phyloP scores from a whole-genome alignment of 1,284 basidiomycete species.

The Fomitopsis palustris region DNA sequence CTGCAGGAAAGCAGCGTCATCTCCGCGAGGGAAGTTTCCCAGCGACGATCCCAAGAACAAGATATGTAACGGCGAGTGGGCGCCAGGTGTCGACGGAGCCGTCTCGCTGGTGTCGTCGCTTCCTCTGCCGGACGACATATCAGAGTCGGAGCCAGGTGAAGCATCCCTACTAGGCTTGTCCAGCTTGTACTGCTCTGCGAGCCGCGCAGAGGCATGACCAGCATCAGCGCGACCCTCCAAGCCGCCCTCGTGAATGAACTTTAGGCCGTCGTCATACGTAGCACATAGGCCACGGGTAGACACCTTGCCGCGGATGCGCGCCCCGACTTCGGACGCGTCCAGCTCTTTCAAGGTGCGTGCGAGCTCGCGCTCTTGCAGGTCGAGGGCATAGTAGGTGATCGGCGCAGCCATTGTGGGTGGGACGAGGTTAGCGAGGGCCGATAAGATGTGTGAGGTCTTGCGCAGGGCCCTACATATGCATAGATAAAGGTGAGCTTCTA shows the following conservation, averaged over 20 bases:
- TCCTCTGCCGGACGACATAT: slow-evolving; percentile 21
- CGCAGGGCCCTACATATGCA: slow-evolving; percentile 62
- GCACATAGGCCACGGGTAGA: slow-evolving; percentile 83
- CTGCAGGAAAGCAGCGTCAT: slow-evolving; percentile 74
- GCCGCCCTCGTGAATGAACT: slow-evolving; percentile 60
- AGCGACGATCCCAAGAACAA: slow-evolving; percentile 94
- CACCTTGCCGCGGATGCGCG: slow-evolving; percentile 66
- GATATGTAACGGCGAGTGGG: slow-evolving; percentile 62
- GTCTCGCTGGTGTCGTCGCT: slow-evolving; percentile 28
- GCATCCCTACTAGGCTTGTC: slow-evolving; percentile 20
- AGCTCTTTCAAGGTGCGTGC: slow-evolving; percentile 78
- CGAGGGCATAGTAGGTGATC: slow-evolving; percentile 90
- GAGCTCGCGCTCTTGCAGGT: slow-evolving; percentile 86
- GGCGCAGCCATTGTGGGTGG: slow-evolving; percentile 32
- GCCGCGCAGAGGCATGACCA: slow-evolving; percentile 11
- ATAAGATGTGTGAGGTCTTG: slow-evolving; percentile 88
- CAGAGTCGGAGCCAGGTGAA: slow-evolving; percentile 34
- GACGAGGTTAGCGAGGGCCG: slow-evolving; percentile 61
- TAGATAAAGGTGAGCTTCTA: not conserved
- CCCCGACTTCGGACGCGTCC: slow-evolving; percentile 58
- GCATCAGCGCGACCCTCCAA: slow-evolving; percentile 31
- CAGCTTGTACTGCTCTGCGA: slow-evolving; percentile 16
- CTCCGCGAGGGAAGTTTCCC: slow-evolving; percentile 86
- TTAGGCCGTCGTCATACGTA: slow-evolving; percentile 83
- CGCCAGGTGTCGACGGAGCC: slow-evolving; percentile 38